Evolutionary conservation across 306 rosid species (phyloP), one percentile per base, ranked within the genome.

Genomic region (Rosa multiflora): DNA sequence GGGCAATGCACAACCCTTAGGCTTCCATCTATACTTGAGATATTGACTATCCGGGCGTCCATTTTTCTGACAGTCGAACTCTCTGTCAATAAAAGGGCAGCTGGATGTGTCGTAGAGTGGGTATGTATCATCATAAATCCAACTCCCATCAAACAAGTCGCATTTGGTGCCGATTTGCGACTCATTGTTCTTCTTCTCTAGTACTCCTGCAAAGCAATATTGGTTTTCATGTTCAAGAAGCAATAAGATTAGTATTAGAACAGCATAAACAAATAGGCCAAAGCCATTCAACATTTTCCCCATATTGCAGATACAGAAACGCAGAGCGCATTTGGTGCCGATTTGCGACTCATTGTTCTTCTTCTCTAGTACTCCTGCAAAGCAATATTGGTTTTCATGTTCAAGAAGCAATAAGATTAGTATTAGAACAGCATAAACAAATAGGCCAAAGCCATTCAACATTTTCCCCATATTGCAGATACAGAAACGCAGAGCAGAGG

Each of bases 1-100:
- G 35, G 89, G 89, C 39, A 84, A 53, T 42, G 69, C 6, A 64
- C 89, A 86, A 62, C 39, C 74, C 15, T 29, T 39, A 39, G 91
- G 89, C 61, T 86, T 81, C 91, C 91, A 88, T 86, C 81, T 82
- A 56, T 75, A 78, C 8, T 82, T 86, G 80, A 80, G 86, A 67
- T 83, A 88, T 0, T 49, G 17, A 7, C 6, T 44, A 59, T 86
- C 88, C 0, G 79, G 81, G 49, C 88, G 88, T 72, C 89, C 87
- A 78, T 88, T 86, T 32, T 80, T 80, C 63, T 70, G 76, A 81
- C 89, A 88, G 14, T 84, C 75, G 58, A 88, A 86, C n/a, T 63
- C 78, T 51, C 49, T 56, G 43, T 70, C 85, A 29, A 86, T 58
- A 5, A 74, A 85, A 10, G 88, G 73, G 56, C 88, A 85, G 63